phyloP scores from a whole-genome alignment of 495 filamentous ascomycete species.

The Aspergillus egyptiacus region DNA sequence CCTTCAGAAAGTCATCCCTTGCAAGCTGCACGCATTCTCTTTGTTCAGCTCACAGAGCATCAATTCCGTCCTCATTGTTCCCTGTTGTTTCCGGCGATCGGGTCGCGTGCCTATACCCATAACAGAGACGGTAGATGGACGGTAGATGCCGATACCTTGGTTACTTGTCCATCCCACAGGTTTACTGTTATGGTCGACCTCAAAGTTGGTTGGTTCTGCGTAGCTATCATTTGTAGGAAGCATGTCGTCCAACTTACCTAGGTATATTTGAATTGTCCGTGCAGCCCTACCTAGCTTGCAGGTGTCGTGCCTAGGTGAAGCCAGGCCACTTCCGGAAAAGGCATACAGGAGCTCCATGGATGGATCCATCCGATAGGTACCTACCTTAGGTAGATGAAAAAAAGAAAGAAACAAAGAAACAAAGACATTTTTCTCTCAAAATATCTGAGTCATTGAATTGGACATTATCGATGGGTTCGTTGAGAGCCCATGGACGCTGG shows the following conservation, averaged over 20 bases:
- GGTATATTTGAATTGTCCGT: conserved; percentile 3
- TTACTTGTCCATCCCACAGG: too few relatives aligned
- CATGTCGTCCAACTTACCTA: background rate
- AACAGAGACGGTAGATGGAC: too few relatives aligned
- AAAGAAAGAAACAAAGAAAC: background rate
- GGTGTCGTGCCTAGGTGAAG: too few relatives aligned
- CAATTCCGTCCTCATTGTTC: background rate
- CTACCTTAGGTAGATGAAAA: too few relatives aligned
- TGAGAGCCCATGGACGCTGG: too few relatives aligned
- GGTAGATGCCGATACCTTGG: too few relatives aligned
- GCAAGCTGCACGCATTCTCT: conserved; percentile 5
- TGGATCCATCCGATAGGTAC: too few relatives aligned
- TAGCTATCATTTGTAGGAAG: background rate
- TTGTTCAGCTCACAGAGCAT: background rate
- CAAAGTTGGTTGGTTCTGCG: background rate
- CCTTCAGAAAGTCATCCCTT: conserved; percentile 9
- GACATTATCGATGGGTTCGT: too few relatives aligned
- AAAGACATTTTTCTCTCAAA: too few relatives aligned
- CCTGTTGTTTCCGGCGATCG: conserved; percentile 14
- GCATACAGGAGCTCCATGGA: background rate
- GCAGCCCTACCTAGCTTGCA: conserved; percentile 7
- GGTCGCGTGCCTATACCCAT: conserved; percentile 11
- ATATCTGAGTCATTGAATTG: too few relatives aligned
- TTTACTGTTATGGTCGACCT: too few relatives aligned
- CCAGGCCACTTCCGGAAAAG: conserved; percentile 2